These are phyloP conservation scores for Halophytophthora batemanensis DNA, from an alignment of 352 stramenopile genomes.

Conservation along the genomic window DNA sequence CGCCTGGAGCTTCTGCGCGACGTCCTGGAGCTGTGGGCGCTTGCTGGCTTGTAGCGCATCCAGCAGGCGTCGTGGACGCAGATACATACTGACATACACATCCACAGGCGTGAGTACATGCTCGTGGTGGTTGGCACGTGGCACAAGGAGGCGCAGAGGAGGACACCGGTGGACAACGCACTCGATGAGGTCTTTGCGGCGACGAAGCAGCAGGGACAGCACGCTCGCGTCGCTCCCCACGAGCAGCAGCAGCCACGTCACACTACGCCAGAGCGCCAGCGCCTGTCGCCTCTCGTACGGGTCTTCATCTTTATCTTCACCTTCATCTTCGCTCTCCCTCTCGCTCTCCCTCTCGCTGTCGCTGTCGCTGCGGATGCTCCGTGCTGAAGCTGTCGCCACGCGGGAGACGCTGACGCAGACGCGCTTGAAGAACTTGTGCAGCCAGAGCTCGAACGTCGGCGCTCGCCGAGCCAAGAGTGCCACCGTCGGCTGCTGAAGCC, in stretches of 20 bases:
- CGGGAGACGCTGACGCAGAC: constrained; percentile 33
- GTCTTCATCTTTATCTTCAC: constrained; percentile 2
- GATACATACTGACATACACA: constrained; percentile 39
- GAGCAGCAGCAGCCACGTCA: constrained; percentile 36
- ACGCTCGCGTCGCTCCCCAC: constrained; percentile 24
- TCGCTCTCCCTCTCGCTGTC: neutral
- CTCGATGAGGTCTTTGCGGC: constrained; percentile 48
- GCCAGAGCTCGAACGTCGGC: constrained; percentile 20
- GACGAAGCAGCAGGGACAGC: constrained; percentile 22
- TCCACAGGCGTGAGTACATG: constrained; percentile 2
- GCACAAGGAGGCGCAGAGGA: neutral
- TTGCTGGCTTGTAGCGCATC: constrained; percentile 15
- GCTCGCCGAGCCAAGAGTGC: constrained; percentile 20
- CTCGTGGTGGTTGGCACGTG: neutral
- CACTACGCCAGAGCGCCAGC: constrained; percentile 48
- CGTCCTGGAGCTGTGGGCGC: constrained; percentile 29
- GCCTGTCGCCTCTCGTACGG: constrained; percentile 8
- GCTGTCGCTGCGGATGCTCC: no score
- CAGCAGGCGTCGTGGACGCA: constrained; percentile 33
- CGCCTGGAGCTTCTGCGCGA: constrained; percentile 21
- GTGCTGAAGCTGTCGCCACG: constrained; percentile 16
- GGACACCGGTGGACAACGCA: constrained; percentile 14
- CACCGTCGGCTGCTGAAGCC: constrained; percentile 24
- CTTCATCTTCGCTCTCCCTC: no score
- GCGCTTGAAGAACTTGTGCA: constrained; percentile 45